A percentile compares a stretch with the other conserved stretches of the same genome.
Evolutionary conservation across 768 basidiomycete species (phyloP).

Genomic region (Roridomyces roridus): DNA sequence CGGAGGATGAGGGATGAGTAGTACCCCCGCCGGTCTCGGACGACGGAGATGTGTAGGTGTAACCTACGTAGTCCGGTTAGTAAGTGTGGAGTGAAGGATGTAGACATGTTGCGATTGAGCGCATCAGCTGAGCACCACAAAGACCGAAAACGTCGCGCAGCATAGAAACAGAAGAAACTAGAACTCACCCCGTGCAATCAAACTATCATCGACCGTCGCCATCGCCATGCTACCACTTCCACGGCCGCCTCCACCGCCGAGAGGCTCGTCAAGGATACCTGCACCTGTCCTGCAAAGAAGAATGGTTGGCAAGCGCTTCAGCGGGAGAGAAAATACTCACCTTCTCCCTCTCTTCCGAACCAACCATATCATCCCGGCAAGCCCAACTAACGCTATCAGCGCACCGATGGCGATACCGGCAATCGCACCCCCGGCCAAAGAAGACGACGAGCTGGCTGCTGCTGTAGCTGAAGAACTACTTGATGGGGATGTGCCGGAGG

Average conservation of each 20-base stretch:
- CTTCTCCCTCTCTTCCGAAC: no score
- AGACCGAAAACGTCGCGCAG: no score
- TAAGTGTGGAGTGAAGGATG: background rate
- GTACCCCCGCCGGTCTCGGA: background rate
- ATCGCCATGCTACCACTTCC: background rate
- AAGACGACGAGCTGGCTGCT: background rate
- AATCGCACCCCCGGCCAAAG: slow-evolving; percentile 8
- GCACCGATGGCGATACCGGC: slow-evolving; percentile 26
- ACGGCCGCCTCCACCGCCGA: background rate
- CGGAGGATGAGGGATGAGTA: background rate
- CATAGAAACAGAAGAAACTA: background rate
- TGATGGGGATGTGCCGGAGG: background rate
- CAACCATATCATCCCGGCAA: slow-evolving; percentile 1
- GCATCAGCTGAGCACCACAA: no score
- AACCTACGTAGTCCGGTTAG: background rate
- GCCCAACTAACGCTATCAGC: background rate
- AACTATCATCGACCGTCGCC: background rate
- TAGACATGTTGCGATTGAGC: no score
- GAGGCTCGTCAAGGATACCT: background rate
- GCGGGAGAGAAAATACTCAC: no score
- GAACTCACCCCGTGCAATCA: slow-evolving; percentile 10
- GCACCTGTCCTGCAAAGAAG: no score
- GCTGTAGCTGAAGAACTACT: background rate
- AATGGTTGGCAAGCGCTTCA: no score
- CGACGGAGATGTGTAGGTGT: background rate